These are phyloP conservation scores for Clarkia xantiana DNA, from an alignment of 345 rosid species.

Conservation along the genomic window DNA sequence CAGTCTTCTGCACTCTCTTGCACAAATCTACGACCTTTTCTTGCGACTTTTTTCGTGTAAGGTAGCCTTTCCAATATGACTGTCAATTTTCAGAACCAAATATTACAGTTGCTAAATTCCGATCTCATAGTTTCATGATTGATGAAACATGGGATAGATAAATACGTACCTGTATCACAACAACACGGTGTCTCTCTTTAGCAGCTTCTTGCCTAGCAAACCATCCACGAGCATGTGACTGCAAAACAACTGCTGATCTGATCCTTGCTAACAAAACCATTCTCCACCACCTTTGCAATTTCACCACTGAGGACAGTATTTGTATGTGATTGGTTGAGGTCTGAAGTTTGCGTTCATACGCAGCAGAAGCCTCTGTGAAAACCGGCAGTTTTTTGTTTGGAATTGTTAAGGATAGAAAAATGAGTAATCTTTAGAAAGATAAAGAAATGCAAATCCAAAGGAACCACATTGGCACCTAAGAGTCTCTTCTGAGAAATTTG, in stretches of 20 bases:
- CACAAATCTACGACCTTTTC: conserved; percentile 49
- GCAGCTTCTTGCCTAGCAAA: conserved; percentile 32
- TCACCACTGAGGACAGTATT: conserved; percentile 28
- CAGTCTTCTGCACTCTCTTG: conserved; percentile 50
- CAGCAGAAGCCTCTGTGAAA: conserved; percentile 3
- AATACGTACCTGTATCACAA: conserved; percentile 47
- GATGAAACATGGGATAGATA: neutral
- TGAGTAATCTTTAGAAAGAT: neutral
- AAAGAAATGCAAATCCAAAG: neutral
- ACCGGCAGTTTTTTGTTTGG: neutral
- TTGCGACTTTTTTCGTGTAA: conserved; percentile 54
- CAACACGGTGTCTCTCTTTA: conserved; percentile 26
- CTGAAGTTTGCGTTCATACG: neutral
- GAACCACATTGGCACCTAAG: conserved; percentile 24
- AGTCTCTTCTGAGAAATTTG: conserved; percentile 45
- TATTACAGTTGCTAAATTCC: neutral
- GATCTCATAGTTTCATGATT: neutral
- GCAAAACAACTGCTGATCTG: conserved; percentile 42
- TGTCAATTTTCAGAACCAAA: conserved; percentile 13
- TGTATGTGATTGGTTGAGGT: neutral
- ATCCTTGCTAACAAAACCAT: conserved; percentile 22
- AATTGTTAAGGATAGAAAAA: neutral
- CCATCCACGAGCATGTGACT: conserved; percentile 44
- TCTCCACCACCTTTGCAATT: conserved; percentile 90
- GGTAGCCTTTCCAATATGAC: conserved; percentile 79